Conservation (phyloP, 305 asterid species). For the Fraxinus xanthoxyloides region DNA sequence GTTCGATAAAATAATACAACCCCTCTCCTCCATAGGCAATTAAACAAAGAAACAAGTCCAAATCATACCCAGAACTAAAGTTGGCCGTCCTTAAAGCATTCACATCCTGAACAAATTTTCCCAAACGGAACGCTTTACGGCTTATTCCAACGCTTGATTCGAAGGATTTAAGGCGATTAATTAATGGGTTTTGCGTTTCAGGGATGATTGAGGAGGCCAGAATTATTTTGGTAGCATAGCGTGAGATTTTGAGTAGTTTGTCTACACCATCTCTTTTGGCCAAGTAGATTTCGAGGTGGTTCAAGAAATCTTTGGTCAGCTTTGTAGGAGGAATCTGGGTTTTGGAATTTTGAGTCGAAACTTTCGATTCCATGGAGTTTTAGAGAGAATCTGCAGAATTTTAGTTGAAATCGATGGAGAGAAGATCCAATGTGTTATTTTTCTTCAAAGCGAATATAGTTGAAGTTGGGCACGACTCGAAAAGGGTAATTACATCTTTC, state of each 20-base stretch:
- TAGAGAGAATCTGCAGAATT: neutral
- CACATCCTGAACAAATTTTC: constrained; percentile 79
- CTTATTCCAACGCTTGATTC: constrained; percentile 85
- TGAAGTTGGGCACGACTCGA: neutral
- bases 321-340: constrained; percentile 20
- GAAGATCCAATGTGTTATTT: neutral
- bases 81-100: constrained; percentile 55
- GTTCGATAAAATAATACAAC: constrained; percentile 73
- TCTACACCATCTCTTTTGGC: constrained; percentile 94
- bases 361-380: constrained; percentile 32
- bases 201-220: constrained; percentile 56
- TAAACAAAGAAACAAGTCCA: constrained; percentile 28
- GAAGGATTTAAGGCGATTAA: constrained; percentile 61
- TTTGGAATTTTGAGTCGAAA: constrained; percentile 19
- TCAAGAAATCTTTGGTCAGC: constrained; percentile 48
- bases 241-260: constrained; percentile 77
- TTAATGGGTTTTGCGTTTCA: constrained; percentile 21
- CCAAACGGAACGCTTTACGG: constrained; percentile 89
- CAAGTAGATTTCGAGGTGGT: constrained; percentile 76
- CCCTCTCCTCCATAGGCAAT: constrained; percentile 86
- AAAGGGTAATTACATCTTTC: neutral
- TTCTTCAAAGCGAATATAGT: neutral
- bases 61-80: constrained; percentile 17
- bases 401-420: neutral
- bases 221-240: constrained; percentile 81